Evolutionary conservation across 2,329 filamentous ascomycete genomes (phyloP), one percentile per base, ranked within the genome.

Genomic region (Claviceps quebecensis): DNA sequence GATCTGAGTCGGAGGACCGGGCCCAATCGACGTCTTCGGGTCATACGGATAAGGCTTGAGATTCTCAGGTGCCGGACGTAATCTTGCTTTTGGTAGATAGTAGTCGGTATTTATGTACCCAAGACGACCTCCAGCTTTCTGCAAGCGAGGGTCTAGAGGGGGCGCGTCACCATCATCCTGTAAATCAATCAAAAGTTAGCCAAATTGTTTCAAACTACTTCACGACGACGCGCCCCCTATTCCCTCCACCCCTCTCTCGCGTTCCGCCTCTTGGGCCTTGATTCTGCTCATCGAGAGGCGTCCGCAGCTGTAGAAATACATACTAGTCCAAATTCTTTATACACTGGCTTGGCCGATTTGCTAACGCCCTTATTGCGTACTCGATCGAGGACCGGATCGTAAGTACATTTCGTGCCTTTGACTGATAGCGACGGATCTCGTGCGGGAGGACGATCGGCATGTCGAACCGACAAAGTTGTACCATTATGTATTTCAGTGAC

Each of bases 1-100:
- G 47, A 98, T 81, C 64, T 95, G 88, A 2, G 86, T 88, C 2
- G 93, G 87, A 14, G 91, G 91, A 0, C 88, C 88, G 23, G 89
- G 87, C 0, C 90, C 91, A 59, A 94, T 81, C 2, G 91, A 95
- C 4, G 87, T 88, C 59, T 81, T 81, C 5, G 82, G 71, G 64
- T 97, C 90, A 67, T 88, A 93, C 26, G 79, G 69, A 67, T 94
- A 96, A 22, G 86, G 84, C 63, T 81, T 86, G 49, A 95, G 71
- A 54, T 84, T 83, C 68, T 95, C 95, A 1, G 86, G 86, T 29
- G 84, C 78, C 59, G 77, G 79, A 62, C 78, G 84, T 63, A 83
- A 71, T 60, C 80, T 87, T 57, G 80, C 83, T 71, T 84, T 91
- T 63, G 75, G 79, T 53, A 78, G 78, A 70, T 80, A 83, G 67